Conservation (phyloP, 768 basidiomycete species). For the Cystobasidium onofrii region DNA sequence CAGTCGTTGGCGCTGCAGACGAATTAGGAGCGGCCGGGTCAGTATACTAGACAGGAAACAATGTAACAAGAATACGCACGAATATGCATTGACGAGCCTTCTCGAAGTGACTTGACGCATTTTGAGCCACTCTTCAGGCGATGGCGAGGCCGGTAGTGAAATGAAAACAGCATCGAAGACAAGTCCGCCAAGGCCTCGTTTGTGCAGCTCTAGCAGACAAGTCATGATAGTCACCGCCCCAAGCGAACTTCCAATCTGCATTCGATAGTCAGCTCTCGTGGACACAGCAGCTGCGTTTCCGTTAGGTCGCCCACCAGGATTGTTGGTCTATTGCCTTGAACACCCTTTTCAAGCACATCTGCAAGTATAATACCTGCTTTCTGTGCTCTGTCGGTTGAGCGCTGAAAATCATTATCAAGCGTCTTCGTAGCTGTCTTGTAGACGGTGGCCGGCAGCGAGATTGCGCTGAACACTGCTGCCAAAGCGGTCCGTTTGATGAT, state of each 20-base stretch:
- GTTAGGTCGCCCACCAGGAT: constrained; percentile 44
- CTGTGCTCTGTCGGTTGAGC: constrained; percentile 47
- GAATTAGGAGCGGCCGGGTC: too few species aligned
- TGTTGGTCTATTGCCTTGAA: constrained; percentile 50
- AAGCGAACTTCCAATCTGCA: constrained; percentile 48
- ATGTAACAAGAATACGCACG: constrained; percentile 33
- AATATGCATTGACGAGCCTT: constrained; percentile 47
- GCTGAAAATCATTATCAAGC: constrained; percentile 43
- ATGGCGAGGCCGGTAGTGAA: constrained; percentile 47
- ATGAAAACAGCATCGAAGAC: constrained; percentile 50
- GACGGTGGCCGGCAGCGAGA: constrained; percentile 41
- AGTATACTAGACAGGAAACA: too few species aligned
- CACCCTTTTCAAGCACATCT: constrained; percentile 48
- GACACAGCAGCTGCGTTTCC: not conserved
- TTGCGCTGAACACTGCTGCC: constrained; percentile 48
- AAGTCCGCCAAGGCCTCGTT: constrained; percentile 39
- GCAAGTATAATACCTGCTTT: constrained; percentile 50
- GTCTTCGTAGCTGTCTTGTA: constrained; percentile 39
- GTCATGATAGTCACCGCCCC: constrained; percentile 45
- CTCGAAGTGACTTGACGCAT: constrained; percentile 45
- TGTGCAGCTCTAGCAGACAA: constrained; percentile 33
- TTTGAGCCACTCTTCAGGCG: constrained; percentile 45
- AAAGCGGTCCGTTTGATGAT: constrained; percentile 50
- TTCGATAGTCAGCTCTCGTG: not conserved
- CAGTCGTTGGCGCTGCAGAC: constrained; percentile 28